Evolutionary conservation across 495 filamentous ascomycete species (phyloP), one percentile per base, ranked within the genome.

Genomic region (Xylaria bambusicola): DNA sequence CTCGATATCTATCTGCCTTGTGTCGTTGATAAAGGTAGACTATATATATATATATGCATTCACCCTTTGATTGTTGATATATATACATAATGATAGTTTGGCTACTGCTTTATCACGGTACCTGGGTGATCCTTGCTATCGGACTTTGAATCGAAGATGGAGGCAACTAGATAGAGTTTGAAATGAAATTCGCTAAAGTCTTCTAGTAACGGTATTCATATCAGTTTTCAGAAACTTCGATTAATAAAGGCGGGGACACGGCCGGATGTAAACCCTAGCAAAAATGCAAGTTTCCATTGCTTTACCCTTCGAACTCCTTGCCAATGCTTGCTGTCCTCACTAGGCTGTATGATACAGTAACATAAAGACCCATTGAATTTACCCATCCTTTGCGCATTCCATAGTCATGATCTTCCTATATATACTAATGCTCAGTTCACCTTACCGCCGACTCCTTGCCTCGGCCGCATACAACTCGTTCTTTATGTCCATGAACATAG

Each of bases 401-500:
- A n/a, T 56, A 6, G 33, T 23, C 48, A 36, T 52, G 29, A 56
- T 56, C 21, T 6, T 56, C 17, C 13, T 36, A 53, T 18, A 38
- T 48, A 57, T 38, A 18, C 56, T 27, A 26, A 51, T 51, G 46
- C 26, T 33, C n/a, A 41, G 21, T 42, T 31, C 48, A 46, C 17
- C 6, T 7, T 47, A 36, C 29, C 20, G 17, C 29, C 68, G 66
- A 48, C 79, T 71, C 59, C 85, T 78, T 65, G 73, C 75, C 59
- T 80, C 79, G 35, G 86, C 87, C 50, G 85, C 82, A 64, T 86
- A 85, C 62, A 86, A 73, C 63, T 85, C 82, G 57, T 82, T 77
- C 57, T 82, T 85, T 64, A 86, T 82, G 66, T 88, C 84, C 74
- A 87, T 86, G 58, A 88, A 80, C 65, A 88, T 69, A 61, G 88